Base-by-base conservation (phyloP, 225 moss, liverwort and hornwort genomes). In the Sphagnum contortum region DNA sequence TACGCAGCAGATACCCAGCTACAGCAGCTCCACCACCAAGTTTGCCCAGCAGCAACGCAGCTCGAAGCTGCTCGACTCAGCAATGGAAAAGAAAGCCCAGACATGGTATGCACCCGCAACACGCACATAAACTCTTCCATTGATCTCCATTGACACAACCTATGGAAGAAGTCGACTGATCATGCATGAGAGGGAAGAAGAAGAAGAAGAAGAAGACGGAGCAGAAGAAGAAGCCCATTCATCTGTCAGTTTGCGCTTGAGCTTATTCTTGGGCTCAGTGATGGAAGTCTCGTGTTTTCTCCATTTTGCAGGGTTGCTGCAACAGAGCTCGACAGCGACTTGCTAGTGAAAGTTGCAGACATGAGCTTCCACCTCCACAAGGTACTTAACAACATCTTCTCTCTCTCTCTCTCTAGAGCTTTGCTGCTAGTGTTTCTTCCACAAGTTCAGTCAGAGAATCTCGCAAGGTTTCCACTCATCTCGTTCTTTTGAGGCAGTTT, bases 311-410 rank as follows among this genome's bases (percentile, higher is more conserved):
- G 84, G 84, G 77, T 84, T 47, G 84, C 84, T 10, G 84, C 84
- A 8, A 81, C 78, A 3, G 81, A 81, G 81, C 75, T 84, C 45
- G 73, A 78, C 62, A 94, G 94, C 74, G 91, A 94, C 74, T 80
- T 94, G 47, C 74, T 87, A 52, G 94, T 94, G 55, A 91, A 94
- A 64, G 89, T 94, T 12, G 89, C 72, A 4, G 87, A 91, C 29
- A 87, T 85, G 89, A 89, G 87, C 63, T 94, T 94, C 65, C 91
- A 94, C 80, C 81, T 94, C 7, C 94, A 94, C 70, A 94, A 90
- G 94, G 94, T 91, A 74, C 63, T 51, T 6, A 10, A 1, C 48
- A 51, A 45, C 53, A n/a, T 45, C n/a, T 29, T 55, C 46, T 4
- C 48, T 48, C 4, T 68, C 4, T 68, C 47, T 8, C 9, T 57